Conservation (phyloP, 331 rosid genomes). For the Prunus yedoensis region DNA sequence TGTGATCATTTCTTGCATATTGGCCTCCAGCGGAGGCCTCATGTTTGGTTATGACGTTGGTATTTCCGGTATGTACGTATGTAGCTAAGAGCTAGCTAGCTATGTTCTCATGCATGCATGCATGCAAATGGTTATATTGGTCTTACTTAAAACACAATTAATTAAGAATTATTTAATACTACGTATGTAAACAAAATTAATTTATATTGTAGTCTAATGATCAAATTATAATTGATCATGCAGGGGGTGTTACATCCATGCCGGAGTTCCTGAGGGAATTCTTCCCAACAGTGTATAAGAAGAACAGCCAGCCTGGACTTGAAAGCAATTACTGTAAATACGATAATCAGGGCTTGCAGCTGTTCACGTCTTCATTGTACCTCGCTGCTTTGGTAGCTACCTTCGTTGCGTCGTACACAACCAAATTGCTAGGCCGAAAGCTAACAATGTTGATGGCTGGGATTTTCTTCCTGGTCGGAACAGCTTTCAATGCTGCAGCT, state of each 20-base stretch:
- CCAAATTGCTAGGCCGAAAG: conserved; percentile 51
- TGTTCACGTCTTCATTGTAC: conserved; percentile 83
- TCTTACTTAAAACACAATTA: no score
- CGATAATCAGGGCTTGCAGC: conserved; percentile 53
- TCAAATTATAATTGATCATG: neutral
- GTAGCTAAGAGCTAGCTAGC: no score
- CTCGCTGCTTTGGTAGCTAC: conserved; percentile 68
- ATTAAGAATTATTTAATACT: no score
- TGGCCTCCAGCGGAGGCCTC: no score
- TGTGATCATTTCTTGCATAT: no score
- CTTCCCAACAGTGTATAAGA: conserved; percentile 39
- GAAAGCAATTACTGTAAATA: conserved; percentile 81
- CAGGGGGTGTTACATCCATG: conserved; percentile 61
- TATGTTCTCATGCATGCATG: no score
- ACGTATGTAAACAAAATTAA: no score
- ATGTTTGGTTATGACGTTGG: conserved; percentile 6
- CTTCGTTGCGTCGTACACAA: conserved; percentile 44
- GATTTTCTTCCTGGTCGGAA: conserved; percentile 45
- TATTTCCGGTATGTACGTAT: conserved; percentile 19
- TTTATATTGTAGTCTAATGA: no score
- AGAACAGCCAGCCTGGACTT: neutral
- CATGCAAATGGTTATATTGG: no score
- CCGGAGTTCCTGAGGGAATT: conserved; percentile 37
- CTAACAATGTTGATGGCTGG: conserved; percentile 50
- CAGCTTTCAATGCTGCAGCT: conserved; percentile 40